Percentiles rank a stretch among this genome's conserved stretches.
Conservation (phyloP, 225 moss, liverwort and hornwort species). For the Anthoceros angustus region DNA sequence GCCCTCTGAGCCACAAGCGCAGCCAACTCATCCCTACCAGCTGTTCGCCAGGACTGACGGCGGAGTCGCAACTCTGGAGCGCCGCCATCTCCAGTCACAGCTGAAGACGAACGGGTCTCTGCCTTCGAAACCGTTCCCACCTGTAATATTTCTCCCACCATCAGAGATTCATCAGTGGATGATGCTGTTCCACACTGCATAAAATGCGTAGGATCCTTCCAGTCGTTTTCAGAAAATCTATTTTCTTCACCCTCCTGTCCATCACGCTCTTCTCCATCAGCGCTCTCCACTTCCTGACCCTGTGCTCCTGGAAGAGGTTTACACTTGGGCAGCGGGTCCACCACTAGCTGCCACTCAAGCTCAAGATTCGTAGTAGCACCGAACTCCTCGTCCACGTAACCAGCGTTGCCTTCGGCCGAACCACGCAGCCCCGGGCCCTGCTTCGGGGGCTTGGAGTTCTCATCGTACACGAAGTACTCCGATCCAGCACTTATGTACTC, state of each 20-base stretch:
- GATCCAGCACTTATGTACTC: slow-evolving; percentile 37
- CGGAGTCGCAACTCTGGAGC: background rate
- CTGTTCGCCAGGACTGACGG: slow-evolving; percentile 40
- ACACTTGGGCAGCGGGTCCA: slow-evolving; percentile 56
- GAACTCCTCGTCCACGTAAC: slow-evolving; percentile 49
- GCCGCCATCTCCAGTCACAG: slow-evolving; percentile 6
- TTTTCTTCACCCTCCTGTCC: background rate
- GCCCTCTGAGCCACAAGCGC: slow-evolving; percentile 41
- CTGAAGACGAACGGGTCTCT: background rate
- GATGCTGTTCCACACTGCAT: too few relatives aligned
- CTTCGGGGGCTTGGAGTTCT: slow-evolving; percentile 42
- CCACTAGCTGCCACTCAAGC: slow-evolving; percentile 73
- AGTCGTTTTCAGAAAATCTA: too few relatives aligned
- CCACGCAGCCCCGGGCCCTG: slow-evolving; percentile 62
- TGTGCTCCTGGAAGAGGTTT: slow-evolving; percentile 19
- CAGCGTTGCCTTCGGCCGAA: slow-evolving; percentile 40
- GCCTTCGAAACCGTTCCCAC: too few relatives aligned
- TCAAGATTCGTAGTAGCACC: slow-evolving; percentile 44
- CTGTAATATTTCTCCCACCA: too few relatives aligned
- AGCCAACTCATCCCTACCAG: slow-evolving; percentile 42
- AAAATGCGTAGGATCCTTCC: too few relatives aligned
- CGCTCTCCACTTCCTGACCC: slow-evolving; percentile 16
- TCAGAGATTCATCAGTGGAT: too few relatives aligned
- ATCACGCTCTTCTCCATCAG: background rate
- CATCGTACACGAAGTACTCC: slow-evolving; percentile 33